phyloP scores from a whole-genome alignment of 106 monocot genomes.

The Triglochin maritima region DNA sequence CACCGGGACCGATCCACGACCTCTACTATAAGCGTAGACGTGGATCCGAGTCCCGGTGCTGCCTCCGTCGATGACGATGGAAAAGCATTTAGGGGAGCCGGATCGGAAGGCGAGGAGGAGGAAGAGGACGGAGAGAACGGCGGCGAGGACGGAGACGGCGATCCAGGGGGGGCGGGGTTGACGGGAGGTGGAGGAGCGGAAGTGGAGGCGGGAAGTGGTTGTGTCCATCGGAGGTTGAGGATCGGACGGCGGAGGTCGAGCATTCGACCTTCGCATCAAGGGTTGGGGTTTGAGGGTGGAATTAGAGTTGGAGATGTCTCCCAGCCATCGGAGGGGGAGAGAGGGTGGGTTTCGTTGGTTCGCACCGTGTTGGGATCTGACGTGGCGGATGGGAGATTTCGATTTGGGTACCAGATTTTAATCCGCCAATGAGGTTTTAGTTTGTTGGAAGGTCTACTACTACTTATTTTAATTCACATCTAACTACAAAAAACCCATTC shows the following conservation, averaged over 20 bases:
- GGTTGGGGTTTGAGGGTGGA: background rate
- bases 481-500: too few relatives aligned
- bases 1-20: conserved; percentile 15
- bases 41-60: conserved; percentile 72
- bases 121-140: conserved; percentile 8
- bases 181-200: conserved; percentile 8
- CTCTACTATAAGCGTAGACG: conserved; percentile 9
- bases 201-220: conserved; percentile 3
- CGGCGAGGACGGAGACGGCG: conserved; percentile 8
- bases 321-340: background rate
- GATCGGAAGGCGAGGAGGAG: conserved; percentile 17
- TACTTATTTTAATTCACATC: too few relatives aligned
- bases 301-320: background rate
- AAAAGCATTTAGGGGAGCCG: conserved; percentile 6
- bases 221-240: conserved; percentile 1
- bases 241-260: background rate
- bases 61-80: conserved; percentile 76
- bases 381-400: too few relatives aligned
- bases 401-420: too few relatives aligned
- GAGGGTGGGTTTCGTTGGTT: background rate
- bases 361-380: background rate
- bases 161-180: conserved; percentile 5
- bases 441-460: too few relatives aligned
- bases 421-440: too few relatives aligned
- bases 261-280: conserved; percentile 6